A percentile compares a stretch with the other conserved stretches of the same genome.
These are phyloP conservation scores for Aegilops sharonensis DNA, from an alignment of 176 grass and related monocot species.

Conservation along the genomic window DNA sequence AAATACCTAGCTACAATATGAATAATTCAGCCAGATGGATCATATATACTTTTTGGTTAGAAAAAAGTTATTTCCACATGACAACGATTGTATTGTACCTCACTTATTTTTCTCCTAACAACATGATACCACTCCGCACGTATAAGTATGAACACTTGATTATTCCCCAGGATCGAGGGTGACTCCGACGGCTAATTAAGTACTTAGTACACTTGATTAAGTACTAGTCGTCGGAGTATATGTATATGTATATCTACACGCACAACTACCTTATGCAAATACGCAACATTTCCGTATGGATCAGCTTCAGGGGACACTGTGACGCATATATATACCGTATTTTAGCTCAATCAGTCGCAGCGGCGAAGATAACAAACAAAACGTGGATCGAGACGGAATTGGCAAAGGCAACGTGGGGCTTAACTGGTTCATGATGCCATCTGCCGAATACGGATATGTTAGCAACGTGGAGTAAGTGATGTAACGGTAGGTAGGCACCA, in stretches of 20 bases:
- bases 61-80: not conserved
- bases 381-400: not conserved
- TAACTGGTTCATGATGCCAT: not conserved
- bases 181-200: not conserved
- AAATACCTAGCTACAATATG: not conserved
- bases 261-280: too few relatives aligned
- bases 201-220: too few relatives aligned
- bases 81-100: not conserved
- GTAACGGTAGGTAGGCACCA: not conserved
- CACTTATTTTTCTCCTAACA: not conserved
- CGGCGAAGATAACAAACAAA: not conserved
- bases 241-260: too few relatives aligned
- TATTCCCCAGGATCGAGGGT: not conserved
- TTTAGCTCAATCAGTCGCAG: not conserved
- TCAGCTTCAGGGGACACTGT: not conserved
- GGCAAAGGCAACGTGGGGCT: not conserved
- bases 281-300: not conserved
- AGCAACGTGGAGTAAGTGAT: too few relatives aligned
- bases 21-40: not conserved
- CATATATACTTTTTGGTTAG: not conserved
- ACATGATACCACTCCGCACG: too few relatives aligned
- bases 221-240: too few relatives aligned
- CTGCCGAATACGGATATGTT: not conserved
- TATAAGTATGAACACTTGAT: not conserved
- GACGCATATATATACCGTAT: not conserved